Percentiles rank a stretch among this genome's conserved stretches.
phyloP scores from a whole-genome alignment of 805 yeast genomes.

The Teunomyces gatunensis region DNA sequence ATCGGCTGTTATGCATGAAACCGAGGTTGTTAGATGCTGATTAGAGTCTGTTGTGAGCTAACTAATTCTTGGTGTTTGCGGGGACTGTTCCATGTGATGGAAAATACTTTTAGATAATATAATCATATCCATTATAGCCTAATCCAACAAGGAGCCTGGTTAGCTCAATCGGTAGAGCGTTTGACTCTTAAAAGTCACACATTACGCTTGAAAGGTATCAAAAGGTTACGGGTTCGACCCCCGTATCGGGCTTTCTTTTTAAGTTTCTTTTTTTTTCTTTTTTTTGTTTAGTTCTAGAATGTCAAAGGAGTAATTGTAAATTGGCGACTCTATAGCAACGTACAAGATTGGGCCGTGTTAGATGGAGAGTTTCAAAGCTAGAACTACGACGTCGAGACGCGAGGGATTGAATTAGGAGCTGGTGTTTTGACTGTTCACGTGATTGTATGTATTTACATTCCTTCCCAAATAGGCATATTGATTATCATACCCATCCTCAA shows the following conservation, averaged over 20 bases:
- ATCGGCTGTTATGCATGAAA: too few relatives aligned
- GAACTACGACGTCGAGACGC: too few relatives aligned
- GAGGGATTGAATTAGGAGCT: too few relatives aligned
- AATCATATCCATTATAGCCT: not conserved
- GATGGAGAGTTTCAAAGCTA: too few relatives aligned
- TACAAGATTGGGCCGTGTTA: not conserved
- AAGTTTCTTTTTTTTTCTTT: not conserved
- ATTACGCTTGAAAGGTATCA: not conserved
- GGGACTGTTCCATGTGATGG: too few relatives aligned
- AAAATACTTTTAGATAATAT: not conserved
- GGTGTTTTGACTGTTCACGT: not conserved
- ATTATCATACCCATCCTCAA: conserved; percentile 2
- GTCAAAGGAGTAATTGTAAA: not conserved
- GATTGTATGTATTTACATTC: conserved; percentile 1
- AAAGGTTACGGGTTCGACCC: conserved; percentile 5
- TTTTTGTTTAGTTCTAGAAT: not conserved
- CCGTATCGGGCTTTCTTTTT: conserved; percentile 4
- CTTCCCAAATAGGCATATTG: conserved; percentile 2
- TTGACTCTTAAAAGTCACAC: conserved; percentile 2
- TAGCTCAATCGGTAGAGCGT: conserved; percentile 5
- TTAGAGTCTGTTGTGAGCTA: too few relatives aligned
- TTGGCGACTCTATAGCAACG: not conserved
- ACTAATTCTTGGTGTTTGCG: too few relatives aligned
- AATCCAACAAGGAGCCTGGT: not conserved
- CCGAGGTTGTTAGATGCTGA: too few relatives aligned